A percentile compares a stretch with the other conserved stretches of the same genome.
Conservation (phyloP, 345 rosid species). For the Heritiera fomes region DNA sequence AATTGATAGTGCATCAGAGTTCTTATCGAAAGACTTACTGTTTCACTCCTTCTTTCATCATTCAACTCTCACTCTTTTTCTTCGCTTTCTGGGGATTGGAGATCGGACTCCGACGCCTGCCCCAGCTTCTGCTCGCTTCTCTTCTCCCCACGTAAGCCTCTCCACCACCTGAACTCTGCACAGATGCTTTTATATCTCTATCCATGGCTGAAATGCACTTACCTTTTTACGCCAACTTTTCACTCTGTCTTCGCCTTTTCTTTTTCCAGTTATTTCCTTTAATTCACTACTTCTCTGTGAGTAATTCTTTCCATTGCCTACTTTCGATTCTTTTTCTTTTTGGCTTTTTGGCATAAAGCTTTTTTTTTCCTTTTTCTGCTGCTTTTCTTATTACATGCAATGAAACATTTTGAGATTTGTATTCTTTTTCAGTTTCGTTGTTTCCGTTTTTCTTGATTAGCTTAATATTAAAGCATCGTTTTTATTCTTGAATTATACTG, state of each 20-base stretch:
- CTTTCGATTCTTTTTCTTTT: not conserved
- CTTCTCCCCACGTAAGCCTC: slow-evolving; percentile 33
- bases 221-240: slow-evolving; percentile 27
- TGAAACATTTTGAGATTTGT: not conserved
- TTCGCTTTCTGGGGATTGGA: not conserved
- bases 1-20: not conserved
- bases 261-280: not conserved
- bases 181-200: not conserved
- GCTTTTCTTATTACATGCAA: slow-evolving; percentile 8
- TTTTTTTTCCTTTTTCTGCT: not conserved
- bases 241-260: not conserved
- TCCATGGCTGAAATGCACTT: not conserved
- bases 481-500: not conserved
- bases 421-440: not conserved
- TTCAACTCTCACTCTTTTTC: not conserved
- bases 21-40: not conserved
- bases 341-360: not conserved
- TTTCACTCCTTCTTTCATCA: not conserved
- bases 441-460: not conserved
- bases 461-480: not conserved
- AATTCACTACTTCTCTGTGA: slow-evolving; percentile 17
- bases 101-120: slow-evolving; percentile 28
- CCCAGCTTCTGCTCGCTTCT: slow-evolving; percentile 34
- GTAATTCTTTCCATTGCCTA: not conserved
- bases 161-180: not conserved